phyloP scores from a whole-genome alignment of 352 stramenopile genomes.

The Thraustochytrium striatum region DNA sequence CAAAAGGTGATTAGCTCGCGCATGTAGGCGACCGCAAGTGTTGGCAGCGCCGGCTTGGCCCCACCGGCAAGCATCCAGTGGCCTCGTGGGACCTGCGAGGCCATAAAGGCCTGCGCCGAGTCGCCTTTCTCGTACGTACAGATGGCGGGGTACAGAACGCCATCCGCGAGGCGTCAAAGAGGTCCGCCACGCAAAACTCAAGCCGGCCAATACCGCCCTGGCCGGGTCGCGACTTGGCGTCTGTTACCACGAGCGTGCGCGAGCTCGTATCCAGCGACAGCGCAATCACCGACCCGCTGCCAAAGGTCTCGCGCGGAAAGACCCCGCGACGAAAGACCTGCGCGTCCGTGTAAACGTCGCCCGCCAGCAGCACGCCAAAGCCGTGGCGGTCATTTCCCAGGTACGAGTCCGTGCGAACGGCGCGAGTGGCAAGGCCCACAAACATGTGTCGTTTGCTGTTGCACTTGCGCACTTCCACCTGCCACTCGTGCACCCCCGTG shows the following conservation, averaged over 20 bases:
- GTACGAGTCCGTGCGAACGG: background rate
- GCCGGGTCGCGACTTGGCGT: background rate
- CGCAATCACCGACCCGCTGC: background rate
- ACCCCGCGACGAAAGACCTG: background rate
- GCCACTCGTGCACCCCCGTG: constrained; percentile 1
- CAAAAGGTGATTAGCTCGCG: background rate
- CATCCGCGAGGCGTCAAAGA: constrained; percentile 7
- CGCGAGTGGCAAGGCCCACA: background rate
- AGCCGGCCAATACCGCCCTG: background rate
- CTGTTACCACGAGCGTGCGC: background rate
- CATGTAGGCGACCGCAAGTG: background rate
- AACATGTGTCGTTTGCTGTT: constrained; percentile 20
- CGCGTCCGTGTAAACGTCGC: constrained; percentile 11
- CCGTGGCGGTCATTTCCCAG: constrained; percentile 12
- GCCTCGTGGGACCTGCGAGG: background rate
- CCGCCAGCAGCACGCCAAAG: constrained; percentile 18
- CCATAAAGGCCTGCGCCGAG: background rate
- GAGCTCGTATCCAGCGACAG: constrained; percentile 18
- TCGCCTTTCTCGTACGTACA: constrained; percentile 46
- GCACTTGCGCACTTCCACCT: constrained; percentile 14
- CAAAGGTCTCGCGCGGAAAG: background rate
- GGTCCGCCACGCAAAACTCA: background rate
- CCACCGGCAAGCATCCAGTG: constrained; percentile 3
- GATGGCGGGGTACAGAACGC: constrained; percentile 17
- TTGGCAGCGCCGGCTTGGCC: background rate